Conservation (phyloP, 1,284 basidiomycete species). For the Trichosporon asahii region DNA sequence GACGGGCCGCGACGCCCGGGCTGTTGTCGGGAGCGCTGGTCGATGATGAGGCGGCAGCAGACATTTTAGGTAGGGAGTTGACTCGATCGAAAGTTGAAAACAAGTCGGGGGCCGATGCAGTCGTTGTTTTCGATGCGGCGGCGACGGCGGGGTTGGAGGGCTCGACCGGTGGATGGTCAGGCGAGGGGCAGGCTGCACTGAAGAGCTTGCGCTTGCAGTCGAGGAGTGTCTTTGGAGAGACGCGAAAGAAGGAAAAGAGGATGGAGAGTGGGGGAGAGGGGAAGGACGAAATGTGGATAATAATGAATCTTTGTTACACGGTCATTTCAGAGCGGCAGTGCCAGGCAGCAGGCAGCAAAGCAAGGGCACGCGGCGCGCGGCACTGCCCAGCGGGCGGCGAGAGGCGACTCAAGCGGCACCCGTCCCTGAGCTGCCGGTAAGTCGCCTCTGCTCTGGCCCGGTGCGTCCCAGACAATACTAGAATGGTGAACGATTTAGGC, state of each 20-base stretch:
- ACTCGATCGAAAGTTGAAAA: not conserved
- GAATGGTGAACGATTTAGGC: not conserved
- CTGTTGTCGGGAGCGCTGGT: not conserved
- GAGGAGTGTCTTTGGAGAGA: not conserved
- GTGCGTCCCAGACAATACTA: not conserved
- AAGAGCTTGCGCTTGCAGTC: not conserved
- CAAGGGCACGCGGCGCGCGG: constrained; percentile 6
- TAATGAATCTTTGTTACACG: not conserved
- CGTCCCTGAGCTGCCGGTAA: not conserved
- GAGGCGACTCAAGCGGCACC: not conserved
- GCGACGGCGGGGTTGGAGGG: too few relatives aligned
- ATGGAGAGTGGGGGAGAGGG: constrained; percentile 15
- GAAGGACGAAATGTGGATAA: constrained; percentile 9
- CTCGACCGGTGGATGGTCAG: not conserved
- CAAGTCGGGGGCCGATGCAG: not conserved
- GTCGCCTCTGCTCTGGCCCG: not conserved
- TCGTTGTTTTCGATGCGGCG: not conserved
- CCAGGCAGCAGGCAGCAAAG: constrained; percentile 14
- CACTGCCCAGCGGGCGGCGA: not conserved
- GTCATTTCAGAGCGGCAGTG: constrained; percentile 22
- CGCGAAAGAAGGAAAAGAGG: not conserved
- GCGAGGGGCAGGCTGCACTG: not conserved
- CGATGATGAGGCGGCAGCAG: not conserved
- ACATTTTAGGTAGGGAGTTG: not conserved
- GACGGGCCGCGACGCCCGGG: not conserved